Conservation (phyloP, 305 asterid species). For the Ilex paraguariensis region DNA sequence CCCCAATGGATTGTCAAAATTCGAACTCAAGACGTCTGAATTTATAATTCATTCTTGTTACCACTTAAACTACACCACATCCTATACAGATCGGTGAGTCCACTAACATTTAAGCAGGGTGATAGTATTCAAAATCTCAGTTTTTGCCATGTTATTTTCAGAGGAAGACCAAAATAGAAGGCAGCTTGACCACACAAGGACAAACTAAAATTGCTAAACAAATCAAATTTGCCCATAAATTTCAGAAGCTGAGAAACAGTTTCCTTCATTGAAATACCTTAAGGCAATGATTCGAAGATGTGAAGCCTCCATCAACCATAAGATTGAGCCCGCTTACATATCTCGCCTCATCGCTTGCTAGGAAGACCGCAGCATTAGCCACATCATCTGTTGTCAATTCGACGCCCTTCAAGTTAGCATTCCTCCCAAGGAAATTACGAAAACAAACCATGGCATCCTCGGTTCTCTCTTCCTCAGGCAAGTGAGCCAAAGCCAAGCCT, state of each 20-base stretch:
- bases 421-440: conserved; percentile 38
- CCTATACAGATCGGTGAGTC: no score
- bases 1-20: no score
- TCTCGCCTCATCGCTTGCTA: conserved; percentile 85
- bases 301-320: conserved; percentile 88
- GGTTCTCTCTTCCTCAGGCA: conserved; percentile 75
- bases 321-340: conserved; percentile 76
- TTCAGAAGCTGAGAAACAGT: not conserved
- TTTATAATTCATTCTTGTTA: no score
- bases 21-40: no score
- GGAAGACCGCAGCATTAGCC: conserved; percentile 72
- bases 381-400: conserved; percentile 65
- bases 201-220: no score
- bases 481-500: conserved; percentile 51
- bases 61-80: no score
- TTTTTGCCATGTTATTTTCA: no score
- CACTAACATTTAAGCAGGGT: no score
- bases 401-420: conserved; percentile 82
- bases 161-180: no score
- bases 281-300: conserved; percentile 55
- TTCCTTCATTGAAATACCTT: conserved; percentile 51
- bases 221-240: no score
- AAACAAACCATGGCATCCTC: conserved; percentile 62
- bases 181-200: no score
- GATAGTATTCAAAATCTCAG: no score